Percentiles rank a stretch among this genome's conserved stretches.
These are phyloP conservation scores for Pythium aquatile DNA, from an alignment of 352 stramenopile species.

Conservation along the genomic window DNA sequence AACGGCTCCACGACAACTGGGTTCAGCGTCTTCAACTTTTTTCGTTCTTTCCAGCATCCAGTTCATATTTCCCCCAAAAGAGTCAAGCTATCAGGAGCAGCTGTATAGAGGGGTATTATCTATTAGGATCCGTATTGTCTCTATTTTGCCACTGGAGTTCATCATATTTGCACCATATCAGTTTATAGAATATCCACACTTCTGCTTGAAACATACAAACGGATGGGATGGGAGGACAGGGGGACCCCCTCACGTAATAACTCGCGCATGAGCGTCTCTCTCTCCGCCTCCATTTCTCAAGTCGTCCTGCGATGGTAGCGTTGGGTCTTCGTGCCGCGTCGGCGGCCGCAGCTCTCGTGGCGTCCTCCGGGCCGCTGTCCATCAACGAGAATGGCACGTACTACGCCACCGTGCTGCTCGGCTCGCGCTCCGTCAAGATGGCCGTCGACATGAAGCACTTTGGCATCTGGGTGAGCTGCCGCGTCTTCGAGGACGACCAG, in stretches of 20 bases:
- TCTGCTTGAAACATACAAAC: too few species aligned
- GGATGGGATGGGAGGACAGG: too few species aligned
- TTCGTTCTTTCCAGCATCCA: too few species aligned
- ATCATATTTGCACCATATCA: too few species aligned
- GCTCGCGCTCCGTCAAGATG: slow-evolving; percentile 2
- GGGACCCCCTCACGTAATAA: too few species aligned
- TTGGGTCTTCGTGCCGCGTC: neutral
- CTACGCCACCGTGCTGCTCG: slow-evolving; percentile 7
- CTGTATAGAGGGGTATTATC: too few species aligned
- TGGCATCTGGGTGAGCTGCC: slow-evolving; percentile 12
- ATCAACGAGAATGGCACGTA: slow-evolving; percentile 16
- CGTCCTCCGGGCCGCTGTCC: neutral
- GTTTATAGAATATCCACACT: too few species aligned
- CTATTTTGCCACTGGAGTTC: too few species aligned
- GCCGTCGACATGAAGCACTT: neutral
- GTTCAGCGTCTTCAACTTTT: neutral
- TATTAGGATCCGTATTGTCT: too few species aligned
- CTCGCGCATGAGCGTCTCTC: too few species aligned
- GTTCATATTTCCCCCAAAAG: too few species aligned
- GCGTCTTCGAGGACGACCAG: neutral
- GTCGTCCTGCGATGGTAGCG: neutral
- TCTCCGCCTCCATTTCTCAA: neutral
- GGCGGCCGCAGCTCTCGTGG: slow-evolving; percentile 2
- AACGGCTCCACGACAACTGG: neutral
- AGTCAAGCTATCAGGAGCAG: too few species aligned